Base-by-base conservation (phyloP, 805 yeast species). In the Suhomyces faveliae region DNA sequence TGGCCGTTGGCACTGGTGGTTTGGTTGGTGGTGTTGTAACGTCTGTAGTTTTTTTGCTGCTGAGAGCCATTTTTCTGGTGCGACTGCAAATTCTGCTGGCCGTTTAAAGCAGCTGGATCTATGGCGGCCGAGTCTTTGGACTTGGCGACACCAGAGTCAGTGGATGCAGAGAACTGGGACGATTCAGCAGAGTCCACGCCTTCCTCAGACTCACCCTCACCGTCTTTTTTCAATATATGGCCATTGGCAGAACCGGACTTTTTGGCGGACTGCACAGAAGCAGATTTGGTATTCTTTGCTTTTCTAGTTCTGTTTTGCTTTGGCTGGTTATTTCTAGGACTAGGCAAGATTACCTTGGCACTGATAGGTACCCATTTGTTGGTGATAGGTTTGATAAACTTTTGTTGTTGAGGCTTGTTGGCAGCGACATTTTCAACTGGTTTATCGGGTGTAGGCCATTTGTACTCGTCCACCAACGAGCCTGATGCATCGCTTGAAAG, bases 301-400 rank as follows among this genome's bases (percentile, higher is more conserved):
- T 58, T 62, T 58, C 60, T 66, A 53, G 48, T 57, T 44, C 59
- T 54, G 27, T 55, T 49, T 38, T 61, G 66, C 43, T 58, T 58
- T 41, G 54, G 59, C 38, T 30, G 35, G 40, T 52, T 51, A 43
- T 53, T 53, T 60, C 73, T 68, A n/a, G 71, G 55, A 51, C 58
- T 64, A 25, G 74, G 69, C 54, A 73, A 66, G 35, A 64, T 66
- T 22, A 73, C 74, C 53, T 73, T 73, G 25, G 76, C 76, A 47
- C 54, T 63, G 46, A 73, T 67, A 13, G 78, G 78, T 21, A 73
- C 74, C 78, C 78, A 73, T 53, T 73, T 70, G 53, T 63, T 71
- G 44, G 73, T 68, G 52, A 62, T 60, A 15, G 76, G 73, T 55
- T 72, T 73, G 52, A 68, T 66, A 53, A 70, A 69, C 52, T 71